Percentiles rank a stretch among this genome's conserved stretches.
phyloP scores from a whole-genome alignment of 164 flowering plant species.

The Annona cherimola region DNA sequence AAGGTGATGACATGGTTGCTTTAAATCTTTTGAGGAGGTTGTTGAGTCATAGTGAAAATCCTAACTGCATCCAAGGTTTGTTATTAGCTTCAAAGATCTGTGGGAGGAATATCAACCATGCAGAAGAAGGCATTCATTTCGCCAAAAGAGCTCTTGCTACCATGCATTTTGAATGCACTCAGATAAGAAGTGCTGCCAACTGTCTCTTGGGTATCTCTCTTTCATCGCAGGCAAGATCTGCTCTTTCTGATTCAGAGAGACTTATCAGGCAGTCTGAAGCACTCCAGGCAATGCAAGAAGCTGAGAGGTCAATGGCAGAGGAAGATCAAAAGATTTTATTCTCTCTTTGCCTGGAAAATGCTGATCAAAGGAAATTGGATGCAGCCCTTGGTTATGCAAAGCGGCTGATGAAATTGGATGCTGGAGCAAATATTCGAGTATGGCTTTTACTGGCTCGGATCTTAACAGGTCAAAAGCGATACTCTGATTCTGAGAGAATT shows the following conservation, averaged over 20 bases:
- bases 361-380: constrained; percentile 86
- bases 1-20: constrained; percentile 54
- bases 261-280: constrained; percentile 47
- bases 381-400: constrained; percentile 67
- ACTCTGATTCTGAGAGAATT: constrained; percentile 63
- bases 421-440: constrained; percentile 52
- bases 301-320: constrained; percentile 36
- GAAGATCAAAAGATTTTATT: constrained; percentile 45
- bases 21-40: constrained; percentile 61
- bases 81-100: constrained; percentile 82
- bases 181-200: constrained; percentile 41
- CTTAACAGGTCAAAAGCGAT: constrained; percentile 76
- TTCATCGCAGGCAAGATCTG: constrained; percentile 48
- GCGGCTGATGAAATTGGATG: constrained; percentile 55
- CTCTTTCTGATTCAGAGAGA: constrained; percentile 51
- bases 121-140: constrained; percentile 61
- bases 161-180: constrained; percentile 35
- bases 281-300: constrained; percentile 53
- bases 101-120: constrained; percentile 27
- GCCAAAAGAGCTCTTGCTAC: constrained; percentile 32
- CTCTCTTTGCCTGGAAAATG: constrained; percentile 68
- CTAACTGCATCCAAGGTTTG: constrained; percentile 37
- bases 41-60: constrained; percentile 41
- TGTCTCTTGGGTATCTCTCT: constrained; percentile 53
- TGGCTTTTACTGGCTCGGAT: constrained; percentile 73